A percentile compares a stretch with the other conserved stretches of the same genome.
Conservation (phyloP, 176 grass and related monocot species). For the Zoysia pacifica region DNA sequence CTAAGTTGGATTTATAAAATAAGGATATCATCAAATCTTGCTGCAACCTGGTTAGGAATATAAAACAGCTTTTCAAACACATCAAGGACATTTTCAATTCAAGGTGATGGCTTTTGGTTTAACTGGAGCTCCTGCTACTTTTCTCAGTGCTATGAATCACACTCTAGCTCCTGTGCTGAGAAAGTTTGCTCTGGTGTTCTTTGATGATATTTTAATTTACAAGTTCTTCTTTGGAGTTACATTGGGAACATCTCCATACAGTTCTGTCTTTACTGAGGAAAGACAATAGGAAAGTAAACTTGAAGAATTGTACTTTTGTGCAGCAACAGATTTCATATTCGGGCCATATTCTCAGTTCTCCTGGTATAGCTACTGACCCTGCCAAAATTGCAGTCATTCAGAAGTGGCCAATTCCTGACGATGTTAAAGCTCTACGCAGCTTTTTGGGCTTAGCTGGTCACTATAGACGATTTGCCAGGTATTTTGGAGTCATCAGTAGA, state of each 20-base stretch:
- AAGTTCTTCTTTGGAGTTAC: neutral
- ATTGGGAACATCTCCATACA: no score
- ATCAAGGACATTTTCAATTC: neutral
- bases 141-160: neutral
- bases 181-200: neutral
- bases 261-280: neutral
- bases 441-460: neutral
- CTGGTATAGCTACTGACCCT: neutral
- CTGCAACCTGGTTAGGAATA: neutral
- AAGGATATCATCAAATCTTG: neutral
- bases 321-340: neutral
- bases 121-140: neutral
- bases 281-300: neutral
- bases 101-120: neutral
- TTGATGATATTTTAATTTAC: neutral
- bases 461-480: no score
- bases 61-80: neutral
- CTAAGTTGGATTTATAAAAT: neutral
- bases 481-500: no score
- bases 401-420: neutral
- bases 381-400: neutral
- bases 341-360: neutral
- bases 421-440: neutral
- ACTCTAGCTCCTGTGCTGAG: accelerated
- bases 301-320: neutral